Percentiles rank a stretch among this genome's conserved stretches.
Conservation (phyloP, 2,329 filamentous ascomycete genomes). For the Gaeumannomyces tritici region DNA sequence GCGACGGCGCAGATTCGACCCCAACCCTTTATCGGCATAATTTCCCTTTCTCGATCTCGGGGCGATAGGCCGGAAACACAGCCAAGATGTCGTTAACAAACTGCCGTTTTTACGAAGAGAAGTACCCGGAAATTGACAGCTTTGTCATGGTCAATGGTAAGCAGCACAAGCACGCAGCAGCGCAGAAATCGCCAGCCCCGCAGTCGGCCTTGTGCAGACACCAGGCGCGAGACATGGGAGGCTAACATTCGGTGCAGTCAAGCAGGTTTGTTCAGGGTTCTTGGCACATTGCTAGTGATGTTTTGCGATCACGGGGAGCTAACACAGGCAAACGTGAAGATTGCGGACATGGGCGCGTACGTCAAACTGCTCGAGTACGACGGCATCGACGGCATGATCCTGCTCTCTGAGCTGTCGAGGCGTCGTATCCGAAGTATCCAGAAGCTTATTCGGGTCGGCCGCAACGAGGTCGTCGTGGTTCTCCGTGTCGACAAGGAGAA, state of each 20-base stretch:
- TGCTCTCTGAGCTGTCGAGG: constrained; percentile 93
- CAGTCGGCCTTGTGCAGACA: background rate
- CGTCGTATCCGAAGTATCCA: constrained; percentile 98
- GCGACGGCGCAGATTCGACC: background rate
- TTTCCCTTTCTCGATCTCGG: constrained; percentile 12
- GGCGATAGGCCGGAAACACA: constrained; percentile 9
- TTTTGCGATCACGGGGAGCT: background rate
- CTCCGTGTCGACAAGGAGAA: constrained; percentile 99
- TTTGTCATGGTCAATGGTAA: constrained; percentile 98
- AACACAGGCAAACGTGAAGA: constrained; percentile 40
- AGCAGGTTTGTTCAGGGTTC: constrained; percentile 52
- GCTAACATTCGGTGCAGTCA: constrained; percentile 6
- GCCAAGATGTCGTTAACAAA: constrained; percentile 27
- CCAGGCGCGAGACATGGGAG: background rate
- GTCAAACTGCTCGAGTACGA: constrained; percentile 99
- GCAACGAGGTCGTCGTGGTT: constrained; percentile 97
- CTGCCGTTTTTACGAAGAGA: constrained; percentile 37
- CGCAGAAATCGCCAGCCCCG: constrained; percentile 23
- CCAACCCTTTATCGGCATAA: background rate
- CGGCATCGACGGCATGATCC: constrained; percentile 99
- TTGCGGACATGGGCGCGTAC: constrained; percentile 99
- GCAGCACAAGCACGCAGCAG: constrained; percentile 23
- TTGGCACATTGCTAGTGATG: background rate
- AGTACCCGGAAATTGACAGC: constrained; percentile 93
- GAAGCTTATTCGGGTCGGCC: constrained; percentile 94